These are phyloP conservation scores for Talaromyces sp. DNA, from an alignment of 2,329 filamentous ascomycete genomes.

Conservation along the genomic window DNA sequence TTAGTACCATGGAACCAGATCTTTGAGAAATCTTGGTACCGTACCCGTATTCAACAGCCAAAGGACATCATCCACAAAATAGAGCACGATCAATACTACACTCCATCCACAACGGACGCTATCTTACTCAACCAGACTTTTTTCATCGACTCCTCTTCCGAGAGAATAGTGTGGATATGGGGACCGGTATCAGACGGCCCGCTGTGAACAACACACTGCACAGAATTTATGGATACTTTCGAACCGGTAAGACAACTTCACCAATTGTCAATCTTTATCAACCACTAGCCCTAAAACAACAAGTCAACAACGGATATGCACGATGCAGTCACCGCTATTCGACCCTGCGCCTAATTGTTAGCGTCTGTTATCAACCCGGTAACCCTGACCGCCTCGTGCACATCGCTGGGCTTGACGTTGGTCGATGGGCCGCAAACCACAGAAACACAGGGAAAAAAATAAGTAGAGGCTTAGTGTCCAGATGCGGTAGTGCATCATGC, in stretches of 20 bases:
- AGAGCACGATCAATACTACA: background rate
- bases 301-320: background rate
- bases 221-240: background rate
- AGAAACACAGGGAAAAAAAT: background rate
- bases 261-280: background rate
- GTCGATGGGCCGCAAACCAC: conserved; percentile 7
- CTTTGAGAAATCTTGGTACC: background rate
- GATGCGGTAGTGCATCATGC: background rate
- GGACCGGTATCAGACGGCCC: background rate
- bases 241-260: background rate
- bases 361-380: conserved; percentile 16
- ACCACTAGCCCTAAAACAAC: background rate
- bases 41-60: background rate
- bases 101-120: conserved; percentile 14
- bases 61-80: background rate
- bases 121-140: conserved; percentile 13
- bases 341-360: conserved; percentile 1
- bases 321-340: conserved; percentile 14
- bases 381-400: conserved; percentile 17
- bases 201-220: background rate
- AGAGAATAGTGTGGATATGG: background rate
- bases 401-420: background rate
- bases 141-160: background rate
- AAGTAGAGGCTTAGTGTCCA: background rate
- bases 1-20: conserved; percentile 4